These are phyloP conservation scores for Pleurotus salmoneostramineus DNA, from an alignment of 768 basidiomycete genomes.

Conservation along the genomic window DNA sequence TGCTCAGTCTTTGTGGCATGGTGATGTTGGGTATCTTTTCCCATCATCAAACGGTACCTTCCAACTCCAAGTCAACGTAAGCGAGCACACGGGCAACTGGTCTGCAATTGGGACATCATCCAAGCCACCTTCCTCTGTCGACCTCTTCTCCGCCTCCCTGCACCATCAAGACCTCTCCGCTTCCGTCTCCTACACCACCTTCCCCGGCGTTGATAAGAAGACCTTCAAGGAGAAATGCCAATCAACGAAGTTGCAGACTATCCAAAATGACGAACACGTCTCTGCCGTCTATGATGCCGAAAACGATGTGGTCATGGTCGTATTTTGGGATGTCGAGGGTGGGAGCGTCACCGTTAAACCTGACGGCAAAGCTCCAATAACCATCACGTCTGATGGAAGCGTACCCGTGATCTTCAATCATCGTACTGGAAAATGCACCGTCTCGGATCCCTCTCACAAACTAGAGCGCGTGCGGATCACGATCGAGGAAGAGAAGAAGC, in stretches of 20 bases:
- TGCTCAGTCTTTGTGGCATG: conserved; percentile 56
- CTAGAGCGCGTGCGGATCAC: conserved; percentile 31
- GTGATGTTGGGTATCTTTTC: conserved; percentile 59
- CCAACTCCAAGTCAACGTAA: conserved; percentile 34
- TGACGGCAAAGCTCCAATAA: conserved; percentile 19
- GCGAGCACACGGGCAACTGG: conserved; percentile 57
- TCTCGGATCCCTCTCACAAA: conserved; percentile 66
- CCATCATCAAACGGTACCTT: conserved; percentile 31
- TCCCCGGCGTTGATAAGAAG: conserved; percentile 44
- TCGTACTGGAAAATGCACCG: conserved; percentile 38
- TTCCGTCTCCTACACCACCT: conserved; percentile 50
- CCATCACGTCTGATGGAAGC: conserved; percentile 34
- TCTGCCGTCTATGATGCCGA: conserved; percentile 48
- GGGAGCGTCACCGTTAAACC: conserved; percentile 35
- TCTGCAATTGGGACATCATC: conserved; percentile 59
- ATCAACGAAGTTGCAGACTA: conserved; percentile 24
- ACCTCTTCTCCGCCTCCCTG: conserved; percentile 64
- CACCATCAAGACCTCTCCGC: conserved; percentile 30
- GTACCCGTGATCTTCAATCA: conserved; percentile 40
- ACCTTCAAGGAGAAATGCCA: conserved; percentile 36
- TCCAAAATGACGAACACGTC: conserved; percentile 43
- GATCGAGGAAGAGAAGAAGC: conserved; percentile 22
- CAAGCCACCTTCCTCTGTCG: conserved; percentile 48
- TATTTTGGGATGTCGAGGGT: conserved; percentile 52
- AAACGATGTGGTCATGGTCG: conserved; percentile 37